Base-by-base conservation (phyloP, 768 basidiomycete genomes). In the Daedaleopsis sinensis region DNA sequence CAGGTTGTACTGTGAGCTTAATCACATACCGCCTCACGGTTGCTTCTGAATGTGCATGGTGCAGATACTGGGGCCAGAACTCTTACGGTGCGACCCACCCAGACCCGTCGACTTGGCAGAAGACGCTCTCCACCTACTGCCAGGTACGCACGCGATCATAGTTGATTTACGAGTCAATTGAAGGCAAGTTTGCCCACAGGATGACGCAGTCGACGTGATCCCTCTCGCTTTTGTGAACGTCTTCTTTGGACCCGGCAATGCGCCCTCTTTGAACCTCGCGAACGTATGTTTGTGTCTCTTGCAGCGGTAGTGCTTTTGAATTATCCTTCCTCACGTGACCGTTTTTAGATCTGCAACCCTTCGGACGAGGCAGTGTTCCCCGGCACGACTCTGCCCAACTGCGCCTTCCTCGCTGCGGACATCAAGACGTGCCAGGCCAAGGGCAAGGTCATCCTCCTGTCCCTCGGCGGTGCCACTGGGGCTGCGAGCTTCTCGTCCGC, bases 321-420 rank as follows among this genome's bases (percentile, higher is more conserved):
- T 55, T 51, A 32, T 54, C 13, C 42, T n/a, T 52, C 43, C 5
- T 27, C 49, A 18, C 24, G n/a, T 39, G 52, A 5, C 18, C 36
- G n/a, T n/a, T n/a, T n/a, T n/a, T 55, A 90, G 86, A 87, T 77
- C n/a, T 90, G 89, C 73, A 90, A 84, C 69, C 77, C 78, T 15
- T 77, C 70, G 6, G 78, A 83, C 64, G 82, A 87, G 56, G 70
- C 80, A 0, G 79, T 83, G 18, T 90, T 90, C 61, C 71, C 86
- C 11, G 88, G 87, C 21, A 87, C 86, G 18, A 72, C 77, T 36
- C 80, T 91, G 32, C 81, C 86, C 12, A 78, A 90, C 68, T 91
- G 90, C 67, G 68, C 77, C 6, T 80, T 80, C 61, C 74, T 91
- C 42, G 86, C 86, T 1, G 64, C 81, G 6, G 84, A 86, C 62